These are phyloP conservation scores for Cocos nucifera DNA, from an alignment of 176 grass and related monocot genomes.

Conservation along the genomic window DNA sequence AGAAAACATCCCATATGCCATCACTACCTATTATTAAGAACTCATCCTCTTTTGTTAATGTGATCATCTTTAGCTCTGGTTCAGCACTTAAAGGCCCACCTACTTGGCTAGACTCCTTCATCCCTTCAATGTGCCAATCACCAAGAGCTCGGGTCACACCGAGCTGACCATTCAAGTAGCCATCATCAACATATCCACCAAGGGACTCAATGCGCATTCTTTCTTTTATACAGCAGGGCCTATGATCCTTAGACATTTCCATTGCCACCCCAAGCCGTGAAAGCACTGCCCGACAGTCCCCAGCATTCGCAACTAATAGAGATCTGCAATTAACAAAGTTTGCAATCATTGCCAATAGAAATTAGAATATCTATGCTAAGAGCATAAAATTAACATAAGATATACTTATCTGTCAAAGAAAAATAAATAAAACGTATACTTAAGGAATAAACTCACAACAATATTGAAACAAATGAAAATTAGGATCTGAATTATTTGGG, in stretches of 20 bases:
- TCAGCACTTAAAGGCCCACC: conserved; percentile 62
- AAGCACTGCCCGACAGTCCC: conserved; percentile 83
- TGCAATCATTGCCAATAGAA: too few species aligned
- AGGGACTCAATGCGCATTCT: conserved; percentile 54
- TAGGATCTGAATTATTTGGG: too few species aligned
- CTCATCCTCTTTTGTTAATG: conserved; percentile 58
- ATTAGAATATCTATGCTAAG: too few species aligned
- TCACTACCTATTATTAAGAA: conserved; percentile 89
- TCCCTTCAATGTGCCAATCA: conserved; percentile 73
- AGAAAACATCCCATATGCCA: conserved; percentile 90
- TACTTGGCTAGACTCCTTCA: conserved; percentile 39
- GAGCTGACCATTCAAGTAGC: conserved; percentile 65
- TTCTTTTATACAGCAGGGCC: conserved; percentile 51
- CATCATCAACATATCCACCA: conserved; percentile 63
- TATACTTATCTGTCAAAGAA: too few species aligned
- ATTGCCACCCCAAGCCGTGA: conserved; percentile 50
- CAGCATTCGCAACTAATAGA: conserved; percentile 91
- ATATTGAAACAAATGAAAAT: too few species aligned
- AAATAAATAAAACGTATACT: too few species aligned
- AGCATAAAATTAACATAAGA: too few species aligned
- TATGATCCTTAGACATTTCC: conserved; percentile 87
- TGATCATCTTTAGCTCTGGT: conserved; percentile 76
- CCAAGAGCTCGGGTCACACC: conserved; percentile 76
- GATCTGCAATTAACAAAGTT: conserved; percentile 35
- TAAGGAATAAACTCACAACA: too few species aligned